Evolutionary conservation across 805 yeast genomes (phyloP), one percentile per base, ranked within the genome.

Genomic region (Suhomyces sp.): DNA sequence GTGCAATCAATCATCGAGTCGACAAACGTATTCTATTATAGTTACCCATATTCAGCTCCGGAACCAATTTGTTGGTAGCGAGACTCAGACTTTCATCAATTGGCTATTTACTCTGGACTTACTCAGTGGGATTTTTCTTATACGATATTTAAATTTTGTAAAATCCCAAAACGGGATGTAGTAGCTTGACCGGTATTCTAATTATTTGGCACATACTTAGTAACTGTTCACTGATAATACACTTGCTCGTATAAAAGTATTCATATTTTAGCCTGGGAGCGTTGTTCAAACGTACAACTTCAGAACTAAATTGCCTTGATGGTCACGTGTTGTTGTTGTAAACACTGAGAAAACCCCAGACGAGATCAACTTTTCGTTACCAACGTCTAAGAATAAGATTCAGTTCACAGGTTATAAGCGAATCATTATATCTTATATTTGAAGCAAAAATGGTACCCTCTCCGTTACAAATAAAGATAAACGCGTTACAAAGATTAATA

Each of bases 391-490:
- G 7, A 17, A 13, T 17, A 1, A 24, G 9, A 6, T 42, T 4
- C 2, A 13, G 46, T 7, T 42, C 17, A 24, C 23, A 23, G 15
- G 7, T 22, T 22, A 8, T 22, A 19, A 42, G 23, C 24, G n/a
- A 24, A n/a, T 22, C 46, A 19, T 46, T 23, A 10, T 3, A 33
- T 5, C 17, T 12, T 6, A 17, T 24, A 29, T 29, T 29, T 29
- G 33, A 26, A 48, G 24, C 44, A 22, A 35, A 3, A 64, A 87
- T 87, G 88, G 77, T 90, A 1, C 94, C 93, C 29, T 74, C 89
- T 1, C 83, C 78, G 54, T 69, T 88, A 41, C 88, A 86, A 60
- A 87, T 90, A 65, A 88, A 88, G 60, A 76, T 80, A 36, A 82
- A 80, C 53, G 91, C 96, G 1, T 73, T 90, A 48, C 77, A 79